Evolutionary conservation across 805 yeast genomes (phyloP).

Genomic region (Tetrapisispora arboricola): DNA sequence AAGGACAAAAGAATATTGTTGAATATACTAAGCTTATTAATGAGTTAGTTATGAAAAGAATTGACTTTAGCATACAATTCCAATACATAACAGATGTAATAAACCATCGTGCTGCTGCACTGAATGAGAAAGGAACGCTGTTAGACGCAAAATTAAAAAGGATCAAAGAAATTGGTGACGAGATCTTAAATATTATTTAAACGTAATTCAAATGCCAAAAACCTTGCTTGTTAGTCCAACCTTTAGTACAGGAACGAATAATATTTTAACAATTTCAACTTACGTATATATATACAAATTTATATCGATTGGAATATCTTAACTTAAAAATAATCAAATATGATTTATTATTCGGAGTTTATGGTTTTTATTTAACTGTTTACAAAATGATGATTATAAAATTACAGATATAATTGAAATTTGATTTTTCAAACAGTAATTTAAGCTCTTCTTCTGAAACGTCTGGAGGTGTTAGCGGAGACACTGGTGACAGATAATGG

Average conservation of each 20-base stretch:
- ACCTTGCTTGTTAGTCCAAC: too few relatives aligned
- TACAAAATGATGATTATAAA: constrained; percentile 1
- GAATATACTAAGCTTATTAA: constrained; percentile 30
- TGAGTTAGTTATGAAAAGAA: constrained; percentile 30
- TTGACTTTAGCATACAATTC: constrained; percentile 33
- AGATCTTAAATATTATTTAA: constrained; percentile 29
- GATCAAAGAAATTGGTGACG: constrained; percentile 35
- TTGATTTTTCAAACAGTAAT: neutral
- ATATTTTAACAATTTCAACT: too few relatives aligned
- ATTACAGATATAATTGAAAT: neutral
- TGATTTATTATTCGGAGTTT: constrained; percentile 3
- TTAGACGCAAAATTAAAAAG: constrained; percentile 29
- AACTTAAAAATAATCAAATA: constrained; percentile 2
- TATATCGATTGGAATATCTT: neutral
- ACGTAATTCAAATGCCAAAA: too few relatives aligned
- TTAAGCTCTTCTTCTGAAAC: constrained; percentile 86
- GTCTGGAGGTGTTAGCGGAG: constrained; percentile 84
- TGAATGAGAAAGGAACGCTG: constrained; percentile 25
- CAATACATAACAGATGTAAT: constrained; percentile 31
- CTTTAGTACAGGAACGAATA: too few relatives aligned
- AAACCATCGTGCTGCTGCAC: constrained; percentile 28
- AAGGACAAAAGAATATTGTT: constrained; percentile 28
- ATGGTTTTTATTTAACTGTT: constrained; percentile 4
- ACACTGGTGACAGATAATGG: constrained; percentile 80
- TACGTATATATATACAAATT: neutral